Conservation (phyloP, 164 flowering plant species). For the Santalum album region DNA sequence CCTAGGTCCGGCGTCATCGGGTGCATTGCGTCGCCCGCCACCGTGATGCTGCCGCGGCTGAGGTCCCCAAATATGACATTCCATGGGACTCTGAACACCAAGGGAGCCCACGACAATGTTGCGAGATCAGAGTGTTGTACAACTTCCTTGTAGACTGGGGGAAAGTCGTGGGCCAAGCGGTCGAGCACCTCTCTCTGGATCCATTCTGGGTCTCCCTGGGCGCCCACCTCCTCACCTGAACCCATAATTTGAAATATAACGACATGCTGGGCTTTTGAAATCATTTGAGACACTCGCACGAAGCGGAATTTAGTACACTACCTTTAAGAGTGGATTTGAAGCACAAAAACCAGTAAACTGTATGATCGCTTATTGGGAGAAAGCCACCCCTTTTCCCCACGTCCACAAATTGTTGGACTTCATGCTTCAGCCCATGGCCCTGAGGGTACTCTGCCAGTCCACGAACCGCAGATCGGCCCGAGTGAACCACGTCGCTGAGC, state of each 20-base stretch:
- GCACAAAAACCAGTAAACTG: constrained; percentile 31
- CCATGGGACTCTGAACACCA: constrained; percentile 36
- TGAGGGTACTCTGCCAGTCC: constrained; percentile 34
- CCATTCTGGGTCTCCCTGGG: constrained; percentile 6
- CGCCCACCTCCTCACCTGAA: neutral
- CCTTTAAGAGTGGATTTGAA: constrained; percentile 13
- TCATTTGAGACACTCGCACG: neutral
- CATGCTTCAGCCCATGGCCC: constrained; percentile 35
- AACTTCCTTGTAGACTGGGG: constrained; percentile 13
- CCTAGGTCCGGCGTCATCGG: constrained; percentile 45
- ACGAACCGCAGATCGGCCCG: constrained; percentile 36
- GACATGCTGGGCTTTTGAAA: too few relatives aligned
- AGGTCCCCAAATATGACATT: constrained; percentile 19
- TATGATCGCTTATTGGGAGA: constrained; percentile 24
- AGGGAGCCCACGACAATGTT: constrained; percentile 18
- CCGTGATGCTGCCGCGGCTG: constrained; percentile 20
- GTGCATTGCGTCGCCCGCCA: constrained; percentile 50
- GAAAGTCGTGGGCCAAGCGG: constrained; percentile 11
- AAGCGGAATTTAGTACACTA: neutral
- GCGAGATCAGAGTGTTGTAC: constrained; percentile 15
- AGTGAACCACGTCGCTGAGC: constrained; percentile 21
- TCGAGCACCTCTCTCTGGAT: constrained; percentile 17
- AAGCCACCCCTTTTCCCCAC: constrained; percentile 26
- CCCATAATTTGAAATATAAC: too few relatives aligned
- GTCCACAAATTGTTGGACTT: constrained; percentile 22